Conservation (phyloP, 2,329 filamentous ascomycete species). For the Scolecobasidium constrictum region DNA sequence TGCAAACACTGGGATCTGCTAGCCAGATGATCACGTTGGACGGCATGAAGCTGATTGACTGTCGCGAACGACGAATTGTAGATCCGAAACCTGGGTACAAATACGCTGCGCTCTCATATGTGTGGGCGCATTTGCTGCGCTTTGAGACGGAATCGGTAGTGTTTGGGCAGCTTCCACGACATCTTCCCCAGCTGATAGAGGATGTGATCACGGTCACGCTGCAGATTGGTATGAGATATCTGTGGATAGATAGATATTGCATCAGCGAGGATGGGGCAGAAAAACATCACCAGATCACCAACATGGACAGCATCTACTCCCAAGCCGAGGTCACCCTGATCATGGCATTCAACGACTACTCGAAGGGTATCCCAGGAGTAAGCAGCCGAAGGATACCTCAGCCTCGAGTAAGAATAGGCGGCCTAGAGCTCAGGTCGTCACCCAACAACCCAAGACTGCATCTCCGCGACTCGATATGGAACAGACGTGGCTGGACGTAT, state of each 20-base stretch:
- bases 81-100: no score
- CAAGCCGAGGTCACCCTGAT: constrained; percentile 5
- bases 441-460: not conserved
- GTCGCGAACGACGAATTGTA: no score
- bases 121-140: not conserved
- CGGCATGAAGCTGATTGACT: no score
- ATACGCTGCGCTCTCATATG: not conserved
- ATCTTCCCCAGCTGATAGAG: not conserved
- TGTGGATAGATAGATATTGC: constrained; percentile 10
- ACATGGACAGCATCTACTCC: constrained; percentile 6
- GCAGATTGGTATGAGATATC: constrained; percentile 4
- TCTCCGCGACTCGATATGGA: not conserved
- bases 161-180: not conserved
- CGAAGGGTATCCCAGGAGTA: not conserved
- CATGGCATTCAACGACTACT: not conserved
- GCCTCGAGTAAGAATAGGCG: not conserved
- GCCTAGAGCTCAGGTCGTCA: not conserved
- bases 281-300: not conserved
- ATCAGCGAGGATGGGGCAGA: not conserved
- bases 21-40: no score
- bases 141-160: no score
- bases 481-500: constrained; percentile 6
- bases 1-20: no score
- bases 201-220: constrained; percentile 6
- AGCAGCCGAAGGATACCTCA: not conserved